Base-by-base conservation (phyloP, 176 grass and related monocot genomes). In the Carex pumila region DNA sequence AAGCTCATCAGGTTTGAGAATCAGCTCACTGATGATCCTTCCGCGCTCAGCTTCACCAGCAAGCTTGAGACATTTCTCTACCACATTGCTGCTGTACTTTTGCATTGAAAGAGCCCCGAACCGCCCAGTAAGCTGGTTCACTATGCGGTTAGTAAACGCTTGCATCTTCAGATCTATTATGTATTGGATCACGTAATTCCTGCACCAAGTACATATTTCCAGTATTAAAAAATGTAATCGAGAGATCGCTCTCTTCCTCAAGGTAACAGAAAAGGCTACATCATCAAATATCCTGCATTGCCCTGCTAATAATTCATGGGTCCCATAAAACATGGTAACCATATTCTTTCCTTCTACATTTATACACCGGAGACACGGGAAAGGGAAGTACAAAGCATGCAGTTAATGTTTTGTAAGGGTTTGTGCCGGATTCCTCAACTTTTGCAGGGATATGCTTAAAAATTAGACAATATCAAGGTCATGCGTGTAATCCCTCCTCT, bases 181-280 rank as follows among this genome's bases (percentile, higher is more conserved):
- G 83, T 83, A 98, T 73, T 98, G 95, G 60, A 98, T 87, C 83
- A 93, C 95, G 61, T 98, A 98, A 81, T 98, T 98, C 82, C 95
- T 98, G 83, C 81, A 63, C 58, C 59, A 84, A 86, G 69, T 82
- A 43, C 53, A 14, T n/a, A 65, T 19, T 53, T 72, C 45, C 64
- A 65, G 37, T 75, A 84, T 77, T 53, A 76, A 90, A 47, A 71
- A 29, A 53, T 58, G 65, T 47, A 59, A 9, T 31, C 12, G 57
- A 53, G 14, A 32, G 21, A 55, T 30, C 22, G 30, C 17, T 54
- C 72, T 54, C 71, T 56, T 31, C 60, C 25, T 56, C 43, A 73
- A 52, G 52, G 39, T 73, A 52, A 31, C 72, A 76, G 12, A 21
- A 30, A 54, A 3, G 52, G 29, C 73, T 76, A 78, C 21, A 62